Evolutionary conservation across 306 rosid genomes (phyloP), one percentile per base, ranked within the genome.

Genomic region (Prinsepia uniflora): DNA sequence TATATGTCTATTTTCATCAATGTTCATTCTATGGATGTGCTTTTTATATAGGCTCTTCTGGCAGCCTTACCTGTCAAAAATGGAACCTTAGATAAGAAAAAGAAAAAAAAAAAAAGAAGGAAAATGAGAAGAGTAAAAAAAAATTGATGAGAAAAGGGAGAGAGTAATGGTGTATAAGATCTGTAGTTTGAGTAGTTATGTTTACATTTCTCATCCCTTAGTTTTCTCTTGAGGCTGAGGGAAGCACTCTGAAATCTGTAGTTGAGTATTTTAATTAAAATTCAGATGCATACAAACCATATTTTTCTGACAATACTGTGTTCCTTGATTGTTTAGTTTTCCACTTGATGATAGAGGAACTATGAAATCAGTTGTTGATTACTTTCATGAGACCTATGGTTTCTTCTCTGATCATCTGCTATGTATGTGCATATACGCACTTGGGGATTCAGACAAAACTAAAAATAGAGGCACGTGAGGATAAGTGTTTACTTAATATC

Each of bases 291-390:
- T 45, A 0, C 53, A 36, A 14, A 66, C 17, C 50, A 67, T 44
- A 18, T 39, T 62, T 30, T 52, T 52, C 77, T 77, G 70, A 78
- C 14, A 13, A 24, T 2, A 2, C 30, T 24, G 44, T 59, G 13
- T 40, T 53, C 55, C 12, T 44, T 73, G 55, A 12, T 76, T 83
- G 5, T 73, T 57, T 81, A 94, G 99, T 12, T 94, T 94, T 75
- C 99, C 99, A 0, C 95, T 94, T 7, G 99, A 94, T 71, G 97
- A 91, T 63, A 87, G 87, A 76, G 95, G 96, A 1, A 91, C 99
- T 0, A 69, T 91, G 86, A 94, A 94, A 74, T 89, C 95, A 10
- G 99, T 94, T 12, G 99, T 94, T 10, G 97, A 91, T 66, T 94
- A 94, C 58, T 94, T 94, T 67, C 85, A 54, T 12, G 99, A 94